Conservation (phyloP, 176 grass and related monocot genomes). For the Rhynchospora tenuis region DNA sequence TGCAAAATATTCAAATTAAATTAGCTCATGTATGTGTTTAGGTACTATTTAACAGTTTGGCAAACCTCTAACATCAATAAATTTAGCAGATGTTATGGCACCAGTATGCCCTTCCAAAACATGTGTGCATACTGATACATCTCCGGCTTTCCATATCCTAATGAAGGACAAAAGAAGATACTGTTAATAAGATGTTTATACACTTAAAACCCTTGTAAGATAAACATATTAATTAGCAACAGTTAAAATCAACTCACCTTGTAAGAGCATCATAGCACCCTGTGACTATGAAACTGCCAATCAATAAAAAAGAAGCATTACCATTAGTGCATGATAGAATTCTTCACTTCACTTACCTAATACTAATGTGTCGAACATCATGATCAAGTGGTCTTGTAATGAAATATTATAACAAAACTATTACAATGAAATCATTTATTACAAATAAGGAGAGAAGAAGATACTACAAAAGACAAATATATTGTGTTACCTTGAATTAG, state of each 20-base stretch:
- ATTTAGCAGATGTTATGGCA: conserved; percentile 57
- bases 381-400: background rate
- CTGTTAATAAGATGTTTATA: conserved; percentile 1
- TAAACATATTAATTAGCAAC: conserved; percentile 4
- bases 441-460: background rate
- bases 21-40: background rate
- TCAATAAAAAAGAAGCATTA: conserved; percentile 2
- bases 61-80: conserved; percentile 56
- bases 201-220: background rate
- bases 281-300: conserved; percentile 79
- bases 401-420: background rate
- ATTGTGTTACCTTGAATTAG: conserved; percentile 48
- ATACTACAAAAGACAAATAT: background rate
- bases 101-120: conserved; percentile 70
- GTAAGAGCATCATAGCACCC: conserved; percentile 80
- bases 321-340: background rate
- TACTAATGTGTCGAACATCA: background rate
- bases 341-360: background rate
- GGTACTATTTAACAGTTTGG: background rate
- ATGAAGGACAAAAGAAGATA: conserved; percentile 19
- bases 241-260: conserved; percentile 35
- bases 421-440: background rate
- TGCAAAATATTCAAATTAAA: conserved; percentile 13
- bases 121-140: conserved; percentile 48
- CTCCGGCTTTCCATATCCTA: conserved; percentile 73